These are phyloP conservation scores for Haplosporangium sp. DNA, from an alignment of 371 early-diverging fungal genomes.

Conservation along the genomic window DNA sequence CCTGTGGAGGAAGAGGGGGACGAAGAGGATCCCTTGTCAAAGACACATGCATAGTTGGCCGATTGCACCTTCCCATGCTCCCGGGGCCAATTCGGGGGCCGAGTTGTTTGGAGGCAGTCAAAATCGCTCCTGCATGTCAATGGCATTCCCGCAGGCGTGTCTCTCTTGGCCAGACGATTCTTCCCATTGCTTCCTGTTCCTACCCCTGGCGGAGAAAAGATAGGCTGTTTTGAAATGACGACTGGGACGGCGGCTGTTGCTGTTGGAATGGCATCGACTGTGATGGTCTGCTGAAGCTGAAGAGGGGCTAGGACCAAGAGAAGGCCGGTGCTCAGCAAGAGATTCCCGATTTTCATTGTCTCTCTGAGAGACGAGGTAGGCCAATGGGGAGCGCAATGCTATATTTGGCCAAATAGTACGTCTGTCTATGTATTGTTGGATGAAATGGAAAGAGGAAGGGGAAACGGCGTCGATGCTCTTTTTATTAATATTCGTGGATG, in stretches of 20 bases:
- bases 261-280: background rate
- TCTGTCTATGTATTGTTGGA: too few relatives aligned
- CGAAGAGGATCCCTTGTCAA: constrained; percentile 8
- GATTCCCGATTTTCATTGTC: constrained; percentile 4
- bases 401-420: too few relatives aligned
- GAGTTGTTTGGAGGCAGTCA: constrained; percentile 39
- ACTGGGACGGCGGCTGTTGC: too few relatives aligned
- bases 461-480: too few relatives aligned
- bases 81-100: constrained; percentile 34
- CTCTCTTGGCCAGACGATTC: constrained; percentile 28
- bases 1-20: constrained; percentile 17
- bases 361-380: constrained; percentile 1
- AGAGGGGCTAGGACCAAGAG: constrained; percentile 4
- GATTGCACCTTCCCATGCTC: constrained; percentile 24
- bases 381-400: background rate
- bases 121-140: constrained; percentile 36
- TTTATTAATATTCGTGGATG: too few relatives aligned
- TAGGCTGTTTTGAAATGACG: too few relatives aligned
- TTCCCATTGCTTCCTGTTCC: too few relatives aligned
- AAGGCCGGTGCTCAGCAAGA: constrained; percentile 2
- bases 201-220: too few relatives aligned
- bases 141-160: constrained; percentile 36
- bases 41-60: constrained; percentile 50
- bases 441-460: too few relatives aligned
- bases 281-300: constrained; percentile 4